Evolutionary conservation across 768 basidiomycete species (phyloP), one percentile per base, ranked within the genome.

Genomic region (Auriculariales sp.): DNA sequence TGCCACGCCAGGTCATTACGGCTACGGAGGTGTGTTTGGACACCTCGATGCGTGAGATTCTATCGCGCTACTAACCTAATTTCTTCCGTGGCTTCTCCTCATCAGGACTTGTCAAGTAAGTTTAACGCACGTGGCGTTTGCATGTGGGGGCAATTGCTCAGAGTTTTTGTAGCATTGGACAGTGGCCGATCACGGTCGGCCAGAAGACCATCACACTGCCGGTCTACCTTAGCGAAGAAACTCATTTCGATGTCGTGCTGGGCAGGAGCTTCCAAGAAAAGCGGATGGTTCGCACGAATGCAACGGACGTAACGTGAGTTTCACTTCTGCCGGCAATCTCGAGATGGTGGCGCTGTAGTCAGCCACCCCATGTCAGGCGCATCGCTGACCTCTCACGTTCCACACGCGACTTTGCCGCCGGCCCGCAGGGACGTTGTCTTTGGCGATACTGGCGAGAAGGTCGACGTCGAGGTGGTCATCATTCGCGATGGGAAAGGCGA

Each of bases 191-290:
- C 57, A 92, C 84, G 0, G 64, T 71, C n/a, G 67, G 67, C 30
- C 53, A 55, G 28, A 68, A 65, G 29, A 67, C 65, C 53, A 67
- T 68, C 2, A 61, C 56, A 25, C 69, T 68, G 47, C 59, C 76
- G 0, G 92, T 97, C 7, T 92, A 87, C 64, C 74, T 98, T 28
- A 84, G 87, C 3, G 95, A 99, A 61, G 93, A 95, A 61, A 81
- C 83, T 0, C 91, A 97, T 59, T 98, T 98, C 64, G 92, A 95
- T 57, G 87, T 97, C 44, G 84, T 98, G 3, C 74, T 98, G 4
- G 93, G 93, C 1, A 72, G 93, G 24, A 57, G 62, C 9, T 68
- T 72, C 66, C 64, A 71, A 63, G 73, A 74, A 58, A 64, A 63
- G 53, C 71, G 89, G 56, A 83, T 83, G 59, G 79, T 98, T 55